Percentiles rank a stretch among this genome's conserved stretches.
Evolutionary conservation across 306 rosid genomes (phyloP).

Genomic region (Rosa chinensis): DNA sequence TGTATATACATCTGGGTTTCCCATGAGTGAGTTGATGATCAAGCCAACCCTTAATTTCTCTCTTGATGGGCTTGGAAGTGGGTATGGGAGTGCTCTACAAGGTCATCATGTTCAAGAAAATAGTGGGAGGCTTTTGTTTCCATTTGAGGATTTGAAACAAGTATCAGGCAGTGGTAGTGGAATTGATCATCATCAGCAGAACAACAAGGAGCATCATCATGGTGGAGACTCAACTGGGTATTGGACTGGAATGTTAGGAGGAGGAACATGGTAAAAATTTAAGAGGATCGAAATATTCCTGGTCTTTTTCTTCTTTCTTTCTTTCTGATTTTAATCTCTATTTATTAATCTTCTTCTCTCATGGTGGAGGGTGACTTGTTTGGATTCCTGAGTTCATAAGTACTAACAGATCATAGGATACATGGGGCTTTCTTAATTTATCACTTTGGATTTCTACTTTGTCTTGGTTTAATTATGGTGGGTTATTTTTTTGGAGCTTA

Average conservation of each 20-base stretch:
- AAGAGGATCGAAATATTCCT: background rate
- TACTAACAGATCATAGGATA: slow-evolving; percentile 45
- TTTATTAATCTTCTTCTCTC: slow-evolving; percentile 29
- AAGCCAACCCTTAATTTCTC: slow-evolving; percentile 63
- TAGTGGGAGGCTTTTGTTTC: slow-evolving; percentile 56
- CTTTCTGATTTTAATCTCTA: slow-evolving; percentile 17
- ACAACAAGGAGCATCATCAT: slow-evolving; percentile 41
- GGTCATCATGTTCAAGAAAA: slow-evolving; percentile 30
- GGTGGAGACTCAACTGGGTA: slow-evolving; percentile 56
- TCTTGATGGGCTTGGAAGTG: slow-evolving; percentile 56
- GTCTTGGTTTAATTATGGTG: slow-evolving; percentile 29
- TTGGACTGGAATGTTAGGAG: slow-evolving; percentile 87
- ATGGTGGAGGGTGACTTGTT: slow-evolving; percentile 36
- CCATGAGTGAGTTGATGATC: slow-evolving; percentile 44
- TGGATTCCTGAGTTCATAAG: slow-evolving; percentile 36
- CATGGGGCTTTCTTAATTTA: slow-evolving; percentile 21
- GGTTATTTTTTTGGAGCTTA: slow-evolving; percentile 46
- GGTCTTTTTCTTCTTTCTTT: slow-evolving; percentile 9
- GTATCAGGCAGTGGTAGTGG: slow-evolving; percentile 28
- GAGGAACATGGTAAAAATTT: slow-evolving; percentile 67
- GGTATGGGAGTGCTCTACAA: slow-evolving; percentile 28
- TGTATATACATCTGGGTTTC: slow-evolving; percentile 37
- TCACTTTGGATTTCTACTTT: slow-evolving; percentile 24
- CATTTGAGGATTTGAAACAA: slow-evolving; percentile 64
- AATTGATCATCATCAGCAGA: slow-evolving; percentile 31